Evolutionary conservation across 2,329 filamentous ascomycete species (phyloP).

Genomic region (Clarireedia paspali): DNA sequence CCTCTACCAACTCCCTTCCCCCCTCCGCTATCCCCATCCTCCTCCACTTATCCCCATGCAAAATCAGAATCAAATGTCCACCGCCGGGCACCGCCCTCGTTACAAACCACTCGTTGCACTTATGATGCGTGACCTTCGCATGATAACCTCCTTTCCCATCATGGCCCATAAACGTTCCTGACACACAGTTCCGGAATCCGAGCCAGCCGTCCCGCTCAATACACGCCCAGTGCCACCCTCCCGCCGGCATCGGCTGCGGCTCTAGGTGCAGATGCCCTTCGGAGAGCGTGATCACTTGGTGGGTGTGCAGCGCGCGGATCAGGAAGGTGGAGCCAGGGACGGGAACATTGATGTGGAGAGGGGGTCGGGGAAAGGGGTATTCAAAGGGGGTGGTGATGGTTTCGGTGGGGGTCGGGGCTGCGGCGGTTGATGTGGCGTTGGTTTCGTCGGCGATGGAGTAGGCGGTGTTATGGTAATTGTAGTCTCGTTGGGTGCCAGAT

Average conservation of each 20-base stretch:
- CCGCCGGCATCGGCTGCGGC: neutral
- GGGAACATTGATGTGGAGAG: neutral
- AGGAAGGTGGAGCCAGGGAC: conserved; percentile 1
- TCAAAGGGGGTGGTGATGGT: too few species aligned
- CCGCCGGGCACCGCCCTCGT: neutral
- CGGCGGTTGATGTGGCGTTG: too few species aligned
- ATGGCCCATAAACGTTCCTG: conserved; percentile 1
- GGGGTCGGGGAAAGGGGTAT: too few species aligned
- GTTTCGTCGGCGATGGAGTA: too few species aligned
- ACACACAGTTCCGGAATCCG: conserved; percentile 3
- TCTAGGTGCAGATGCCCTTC: neutral
- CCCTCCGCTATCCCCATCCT: neutral
- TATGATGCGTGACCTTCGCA: neutral
- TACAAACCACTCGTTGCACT: neutral
- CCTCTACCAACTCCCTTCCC: neutral
- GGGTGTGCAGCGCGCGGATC: neutral
- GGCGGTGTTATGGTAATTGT: too few species aligned
- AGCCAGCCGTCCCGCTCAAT: conserved; percentile 3
- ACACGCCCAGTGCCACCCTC: conserved; percentile 3
- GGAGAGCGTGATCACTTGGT: neutral
- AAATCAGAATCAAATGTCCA: conserved; percentile 1
- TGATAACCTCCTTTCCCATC: neutral
- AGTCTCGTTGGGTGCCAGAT: too few species aligned
- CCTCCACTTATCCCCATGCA: conserved; percentile 1
- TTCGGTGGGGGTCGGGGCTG: too few species aligned